Evolutionary conservation across 371 early-diverging fungal genomes (phyloP), one percentile per base, ranked within the genome.

Genomic region (Blakeslea trispora): DNA sequence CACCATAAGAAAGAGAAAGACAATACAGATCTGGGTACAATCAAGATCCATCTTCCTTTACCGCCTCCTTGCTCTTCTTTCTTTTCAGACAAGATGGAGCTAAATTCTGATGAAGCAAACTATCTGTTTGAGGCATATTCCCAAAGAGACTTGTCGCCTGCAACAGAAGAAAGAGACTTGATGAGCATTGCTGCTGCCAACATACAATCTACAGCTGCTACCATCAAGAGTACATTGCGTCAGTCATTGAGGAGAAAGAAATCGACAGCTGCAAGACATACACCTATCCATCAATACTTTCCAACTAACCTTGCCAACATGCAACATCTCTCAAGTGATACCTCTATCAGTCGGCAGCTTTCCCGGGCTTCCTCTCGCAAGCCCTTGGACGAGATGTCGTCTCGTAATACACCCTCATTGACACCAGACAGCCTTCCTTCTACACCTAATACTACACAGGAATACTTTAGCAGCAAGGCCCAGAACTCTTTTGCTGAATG

Each of bases 11-110:
- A 28, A 7, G 5, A 28, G 7, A 28, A 28, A 28, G 28, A 28
- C 28, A 28, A 28, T 7, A 28, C 28, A 3, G 7, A 3, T 28
- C n/a, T n/a, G n/a, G 28, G 28, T 5, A 28, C 28, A 28, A 28
- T 28, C 28, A 28, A 28, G 7, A 28, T 28, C 28, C 3, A 28
- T 7, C 28, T 28, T 28, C 72, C 72, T 7, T 34, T 66, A 34
- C 67, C 69, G 14, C 75, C 75, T 17, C 48, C 57, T 8, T 54
- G 53, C 3, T 52, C 61, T 10, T 76, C 68, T 18, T 57, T 73
- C n/a, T 73, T 76, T 64, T 62, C 69, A 9, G 77, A 77, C 52
- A 77, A 77, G 24, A 59, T 77, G 57, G 77, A 77, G 46, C 19
- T 77, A 14, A 64, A 73, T 35, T 66, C 71, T 2, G 53, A 60